phyloP scores from a whole-genome alignment of 2,329 filamentous ascomycete species.

The Claviceps fusiformis region DNA sequence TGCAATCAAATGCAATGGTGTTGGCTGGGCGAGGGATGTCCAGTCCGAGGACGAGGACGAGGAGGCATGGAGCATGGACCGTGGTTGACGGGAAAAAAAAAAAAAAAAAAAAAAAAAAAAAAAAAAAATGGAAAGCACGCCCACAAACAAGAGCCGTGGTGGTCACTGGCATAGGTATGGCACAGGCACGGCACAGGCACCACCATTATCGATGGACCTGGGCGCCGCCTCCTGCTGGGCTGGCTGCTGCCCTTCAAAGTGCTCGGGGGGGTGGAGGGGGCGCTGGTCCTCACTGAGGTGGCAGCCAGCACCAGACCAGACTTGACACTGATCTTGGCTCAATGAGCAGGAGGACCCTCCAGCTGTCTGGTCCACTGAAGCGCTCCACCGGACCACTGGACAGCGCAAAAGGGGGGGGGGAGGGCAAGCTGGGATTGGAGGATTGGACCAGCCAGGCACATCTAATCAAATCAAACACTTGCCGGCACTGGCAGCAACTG shows the following conservation, averaged over 20 bases:
- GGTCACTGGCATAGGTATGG: not conserved
- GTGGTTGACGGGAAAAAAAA: no score
- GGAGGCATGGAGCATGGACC: no score
- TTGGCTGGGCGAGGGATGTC: slow-evolving; percentile 1
- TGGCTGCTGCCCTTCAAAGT: no score
- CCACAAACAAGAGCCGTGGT: not conserved
- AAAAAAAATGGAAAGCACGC: not conserved
- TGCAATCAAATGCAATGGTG: not conserved
- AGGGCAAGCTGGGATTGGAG: not conserved
- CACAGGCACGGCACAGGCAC: no score
- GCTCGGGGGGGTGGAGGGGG: no score
- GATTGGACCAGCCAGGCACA: no score
- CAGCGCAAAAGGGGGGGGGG: no score
- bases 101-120: not conserved
- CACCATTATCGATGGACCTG: not conserved
- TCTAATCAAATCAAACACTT: not conserved
- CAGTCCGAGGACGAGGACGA: not conserved
- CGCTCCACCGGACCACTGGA: not conserved
- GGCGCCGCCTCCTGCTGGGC: not conserved
- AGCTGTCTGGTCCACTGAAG: not conserved
- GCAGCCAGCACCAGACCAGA: no score
- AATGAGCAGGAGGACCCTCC: not conserved
- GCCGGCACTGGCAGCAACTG: no score
- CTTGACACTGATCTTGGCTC: no score
- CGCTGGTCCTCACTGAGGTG: no score